Conservation (phyloP, 2,329 filamentous ascomycete genomes). For the Xylariaceae sp. region DNA sequence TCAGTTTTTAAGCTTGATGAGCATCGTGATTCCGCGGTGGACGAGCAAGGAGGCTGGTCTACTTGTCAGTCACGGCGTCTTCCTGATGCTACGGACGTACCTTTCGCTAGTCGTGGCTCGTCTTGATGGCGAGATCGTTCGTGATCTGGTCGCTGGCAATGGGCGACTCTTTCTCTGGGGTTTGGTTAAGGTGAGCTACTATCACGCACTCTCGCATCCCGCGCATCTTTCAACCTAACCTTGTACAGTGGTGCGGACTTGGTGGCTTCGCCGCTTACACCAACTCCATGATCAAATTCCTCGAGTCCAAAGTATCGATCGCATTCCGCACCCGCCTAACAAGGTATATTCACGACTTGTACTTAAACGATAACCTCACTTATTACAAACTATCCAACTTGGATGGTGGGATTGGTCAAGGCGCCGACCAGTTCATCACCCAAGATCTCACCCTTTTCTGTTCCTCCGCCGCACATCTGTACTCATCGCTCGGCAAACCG, state of each 20-base stretch:
- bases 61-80: constrained; percentile 80
- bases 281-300: constrained; percentile 97
- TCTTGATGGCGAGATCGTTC: constrained; percentile 90
- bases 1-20: constrained; percentile 91
- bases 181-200: constrained; percentile 60
- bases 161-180: constrained; percentile 84
- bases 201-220: neutral
- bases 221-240: constrained; percentile 12
- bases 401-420: constrained; percentile 86
- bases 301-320: constrained; percentile 97
- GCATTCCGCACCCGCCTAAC: constrained; percentile 94
- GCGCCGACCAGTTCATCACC: constrained; percentile 94
- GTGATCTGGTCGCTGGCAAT: constrained; percentile 92
- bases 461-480: constrained; percentile 81
- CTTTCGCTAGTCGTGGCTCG: constrained; percentile 88
- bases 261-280: constrained; percentile 93
- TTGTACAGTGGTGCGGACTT: constrained; percentile 73
- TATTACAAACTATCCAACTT: constrained; percentile 94
- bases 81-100: constrained; percentile 88
- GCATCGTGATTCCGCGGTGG: constrained; percentile 96
- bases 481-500: constrained; percentile 95
- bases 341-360: constrained; percentile 93
- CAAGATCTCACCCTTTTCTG: constrained; percentile 96
- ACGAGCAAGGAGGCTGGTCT: constrained; percentile 92
- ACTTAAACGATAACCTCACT: constrained; percentile 88